Evolutionary conservation across 768 basidiomycete genomes (phyloP).

Genomic region (Amanita thiersii): DNA sequence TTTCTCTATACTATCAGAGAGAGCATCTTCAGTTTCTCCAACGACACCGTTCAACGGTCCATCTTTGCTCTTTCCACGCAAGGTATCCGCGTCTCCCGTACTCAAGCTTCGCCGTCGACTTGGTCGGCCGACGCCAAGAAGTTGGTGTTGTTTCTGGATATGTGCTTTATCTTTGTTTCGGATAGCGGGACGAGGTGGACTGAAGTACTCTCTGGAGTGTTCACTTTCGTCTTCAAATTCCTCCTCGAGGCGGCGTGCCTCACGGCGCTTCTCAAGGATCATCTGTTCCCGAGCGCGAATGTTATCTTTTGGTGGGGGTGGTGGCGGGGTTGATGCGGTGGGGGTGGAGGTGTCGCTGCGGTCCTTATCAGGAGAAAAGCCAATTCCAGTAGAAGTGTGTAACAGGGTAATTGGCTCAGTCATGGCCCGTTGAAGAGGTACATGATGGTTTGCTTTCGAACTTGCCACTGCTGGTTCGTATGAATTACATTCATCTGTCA

Average conservation of each 20-base stretch:
- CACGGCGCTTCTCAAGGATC: conserved; percentile 63
- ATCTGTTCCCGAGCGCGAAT: conserved; percentile 58
- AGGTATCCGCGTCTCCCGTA: conserved; percentile 60
- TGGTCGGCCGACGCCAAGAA: conserved; percentile 38
- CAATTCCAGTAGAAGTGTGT: conserved; percentile 9
- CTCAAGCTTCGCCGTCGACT: conserved; percentile 68
- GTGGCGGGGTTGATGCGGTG: conserved; percentile 31
- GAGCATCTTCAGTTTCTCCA: conserved; percentile 28
- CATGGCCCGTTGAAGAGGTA: conserved; percentile 35
- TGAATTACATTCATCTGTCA: conserved; percentile 34
- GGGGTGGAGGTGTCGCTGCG: conserved; percentile 33
- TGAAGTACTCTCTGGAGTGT: conserved; percentile 21
- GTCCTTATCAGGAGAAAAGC: conserved; percentile 25
- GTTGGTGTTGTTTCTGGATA: conserved; percentile 17
- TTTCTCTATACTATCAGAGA: conserved; percentile 65
- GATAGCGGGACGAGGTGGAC: conserved; percentile 11
- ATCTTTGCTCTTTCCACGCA: conserved; percentile 24
- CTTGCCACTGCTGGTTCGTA: conserved; percentile 17
- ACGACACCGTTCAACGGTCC: conserved; percentile 31
- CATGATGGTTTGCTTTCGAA: conserved; percentile 14
- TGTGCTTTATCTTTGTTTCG: background rate
- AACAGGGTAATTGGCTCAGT: conserved; percentile 40
- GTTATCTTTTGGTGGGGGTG: conserved; percentile 56
- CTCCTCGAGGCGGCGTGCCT: conserved; percentile 44
- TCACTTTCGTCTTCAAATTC: conserved; percentile 24